Base-by-base conservation (phyloP, 768 basidiomycete species). In the Lactarius trivialis region DNA sequence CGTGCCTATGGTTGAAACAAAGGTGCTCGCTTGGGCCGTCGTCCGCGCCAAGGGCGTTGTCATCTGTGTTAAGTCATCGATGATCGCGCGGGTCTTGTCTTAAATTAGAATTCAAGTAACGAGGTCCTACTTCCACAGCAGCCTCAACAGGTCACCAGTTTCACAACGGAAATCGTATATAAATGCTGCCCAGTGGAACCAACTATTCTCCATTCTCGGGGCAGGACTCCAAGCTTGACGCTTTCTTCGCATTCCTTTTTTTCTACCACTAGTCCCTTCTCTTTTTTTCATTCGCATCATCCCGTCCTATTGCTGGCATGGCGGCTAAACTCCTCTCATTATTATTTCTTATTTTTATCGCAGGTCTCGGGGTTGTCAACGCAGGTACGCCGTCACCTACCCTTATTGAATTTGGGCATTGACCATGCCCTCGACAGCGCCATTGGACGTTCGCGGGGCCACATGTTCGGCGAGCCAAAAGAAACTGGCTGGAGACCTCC, bases 171-270 rank as follows among this genome's bases (percentile, higher is more conserved):
- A 14, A n/a, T 7, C 26, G 15, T 14, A 59, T 59, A 55, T 41
- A 59, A 55, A 32, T 11, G 14, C 14, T 19, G 30, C 33, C 12
- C 32, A 17, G 43, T 14, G 28, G 58, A 49, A 36, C 7, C 19
- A 19, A n/a, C 26, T 11, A 12, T 26, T 26, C 54, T 12, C 52
- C 57, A 11, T 50, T 58, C 37, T 30, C 48, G 32, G 58, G 39
- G 63, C 63, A 55, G 63, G 62, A 30, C 53, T 51, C 63, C 37
- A 24, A 60, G 54, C 63, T 63, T 54, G 61, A 63, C 56, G 61
- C 52, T 51, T 55, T 48, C 11, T 37, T 11, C 24, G 41, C 53
- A 21, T 41, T 43, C 32, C 19, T 52, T 56, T 26, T 11, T 28
- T 56, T 26, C 7, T 37, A 43, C 26, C 30, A 51, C 34, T 19